Base-by-base conservation (phyloP, 495 filamentous ascomycete genomes). In the Trichoderma gamsii region DNA sequence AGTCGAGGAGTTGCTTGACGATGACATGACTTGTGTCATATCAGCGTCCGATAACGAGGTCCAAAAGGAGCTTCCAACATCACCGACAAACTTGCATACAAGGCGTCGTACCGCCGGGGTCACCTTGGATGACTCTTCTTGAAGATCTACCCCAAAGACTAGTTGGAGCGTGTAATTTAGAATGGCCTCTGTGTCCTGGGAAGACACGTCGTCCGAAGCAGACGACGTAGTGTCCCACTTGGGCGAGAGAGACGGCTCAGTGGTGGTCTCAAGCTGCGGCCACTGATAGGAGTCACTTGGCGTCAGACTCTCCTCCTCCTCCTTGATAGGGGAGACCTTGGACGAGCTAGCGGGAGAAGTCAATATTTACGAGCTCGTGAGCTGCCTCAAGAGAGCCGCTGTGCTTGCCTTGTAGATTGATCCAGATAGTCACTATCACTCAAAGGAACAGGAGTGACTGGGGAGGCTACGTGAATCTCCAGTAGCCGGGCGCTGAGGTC, bases 131-230 rank as follows among this genome's bases (percentile, higher is more conserved):
- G 38, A 6, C 21, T 43, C 38, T 9, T 64, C 56, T 41, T 51
- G 38, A 21, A 64, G 32, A n/a, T 68, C 67, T 7, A 64, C 8
- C 13, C 67, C 67, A 23, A 46, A 68, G 9, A 43, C 59, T 16
- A 68, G 9, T 49, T 68, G 67, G 4, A 68, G 59, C 2, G 27
- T 49, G 23, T 68, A 68, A 25, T 68, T 27, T 3, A 68, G 61
- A 16, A 68, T 51, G 21, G 56, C 49, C 0, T 68, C 67, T 16
- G 56, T 27, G 23, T 68, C 67, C 11, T 64, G 35, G 16, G 21
- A 21, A 4, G 59, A 68, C n/a, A 49, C n/a, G 25, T 68, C 67
- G 21, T 68, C 67, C n/a, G 29, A 64, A 8, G 21, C 9, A 18
- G 43, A 67, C n/a, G 51, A 66, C 29, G 64, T n/a, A 15, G 25